Conservation (phyloP, 371 early-diverging fungal genomes). For the Fennellomyces sp. region DNA sequence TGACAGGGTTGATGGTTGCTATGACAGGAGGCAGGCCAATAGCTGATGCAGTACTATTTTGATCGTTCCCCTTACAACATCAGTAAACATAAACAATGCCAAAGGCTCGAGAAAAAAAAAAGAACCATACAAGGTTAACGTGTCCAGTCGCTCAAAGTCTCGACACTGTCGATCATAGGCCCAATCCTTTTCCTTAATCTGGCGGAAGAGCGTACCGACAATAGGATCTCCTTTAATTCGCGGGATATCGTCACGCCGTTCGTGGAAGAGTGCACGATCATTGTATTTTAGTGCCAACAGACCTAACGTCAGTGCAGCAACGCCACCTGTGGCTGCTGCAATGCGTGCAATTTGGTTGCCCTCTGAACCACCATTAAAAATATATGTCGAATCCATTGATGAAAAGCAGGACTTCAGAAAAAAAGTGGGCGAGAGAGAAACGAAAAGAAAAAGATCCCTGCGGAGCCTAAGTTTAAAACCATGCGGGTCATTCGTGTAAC, state of each 20-base stretch:
- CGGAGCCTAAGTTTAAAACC: too few species aligned
- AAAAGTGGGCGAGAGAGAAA: not conserved
- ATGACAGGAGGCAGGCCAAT: conserved; percentile 18
- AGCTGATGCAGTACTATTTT: conserved; percentile 27
- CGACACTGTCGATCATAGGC: conserved; percentile 16
- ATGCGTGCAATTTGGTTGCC: not conserved
- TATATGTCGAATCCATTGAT: not conserved
- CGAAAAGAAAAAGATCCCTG: not conserved
- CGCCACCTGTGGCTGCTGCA: not conserved
- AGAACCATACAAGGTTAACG: not conserved
- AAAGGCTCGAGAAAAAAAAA: too few species aligned
- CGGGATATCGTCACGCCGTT: conserved; percentile 28
- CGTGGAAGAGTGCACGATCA: conserved; percentile 35
- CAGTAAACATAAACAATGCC: not conserved
- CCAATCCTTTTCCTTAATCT: conserved; percentile 16
- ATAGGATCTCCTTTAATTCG: conserved; percentile 25
- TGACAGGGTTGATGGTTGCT: conserved; percentile 21
- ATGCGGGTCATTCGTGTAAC: too few species aligned
- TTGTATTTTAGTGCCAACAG: conserved; percentile 30
- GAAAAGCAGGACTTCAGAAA: not conserved
- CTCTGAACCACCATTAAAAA: conserved; percentile 14
- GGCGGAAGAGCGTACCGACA: conserved; percentile 20
- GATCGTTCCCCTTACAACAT: too few species aligned
- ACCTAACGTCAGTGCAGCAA: conserved; percentile 14
- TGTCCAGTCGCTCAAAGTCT: conserved; percentile 11